Conservation (phyloP, 1,139 yeast genomes). For the Candida pseudoviswanathii region DNA sequence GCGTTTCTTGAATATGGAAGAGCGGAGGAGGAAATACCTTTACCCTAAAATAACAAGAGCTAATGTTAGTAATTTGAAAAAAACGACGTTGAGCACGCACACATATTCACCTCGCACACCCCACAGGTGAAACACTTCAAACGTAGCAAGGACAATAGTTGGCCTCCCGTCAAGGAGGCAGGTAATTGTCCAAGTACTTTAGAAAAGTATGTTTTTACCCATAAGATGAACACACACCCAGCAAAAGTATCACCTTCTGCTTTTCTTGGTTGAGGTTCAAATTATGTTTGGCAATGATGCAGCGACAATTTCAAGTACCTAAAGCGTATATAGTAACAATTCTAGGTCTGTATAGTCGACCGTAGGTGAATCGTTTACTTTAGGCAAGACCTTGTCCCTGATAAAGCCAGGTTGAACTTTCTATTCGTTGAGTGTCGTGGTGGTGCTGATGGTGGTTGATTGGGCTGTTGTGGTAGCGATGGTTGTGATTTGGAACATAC, state of each 20-base stretch:
- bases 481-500: slow-evolving; percentile 49
- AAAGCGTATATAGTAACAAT: slow-evolving; percentile 26
- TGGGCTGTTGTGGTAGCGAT: background rate
- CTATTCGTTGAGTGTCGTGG: background rate
- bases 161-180: background rate
- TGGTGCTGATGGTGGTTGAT: background rate
- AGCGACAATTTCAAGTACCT: slow-evolving; percentile 31
- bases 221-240: background rate
- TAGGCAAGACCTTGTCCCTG: slow-evolving; percentile 34
- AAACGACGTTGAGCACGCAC: background rate
- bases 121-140: background rate
- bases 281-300: slow-evolving; percentile 9
- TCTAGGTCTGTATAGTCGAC: slow-evolving; percentile 16
- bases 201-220: background rate
- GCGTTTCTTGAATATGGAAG: slow-evolving; percentile 98
- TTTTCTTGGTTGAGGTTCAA: background rate
- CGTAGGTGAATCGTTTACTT: slow-evolving; percentile 27
- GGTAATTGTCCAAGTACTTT: slow-evolving; percentile 4
- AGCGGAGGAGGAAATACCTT: slow-evolving; percentile 99
- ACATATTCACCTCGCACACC: background rate
- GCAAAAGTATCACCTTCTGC: background rate
- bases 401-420: slow-evolving; percentile 1
- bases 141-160: slow-evolving; percentile 2
- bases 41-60: slow-evolving; percentile 61
- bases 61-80: slow-evolving; percentile 31